Percentiles rank a stretch among this genome's conserved stretches.
These are phyloP conservation scores for Lasiosphaeriaceae sp. DNA, from an alignment of 495 filamentous ascomycete genomes.

Conservation along the genomic window DNA sequence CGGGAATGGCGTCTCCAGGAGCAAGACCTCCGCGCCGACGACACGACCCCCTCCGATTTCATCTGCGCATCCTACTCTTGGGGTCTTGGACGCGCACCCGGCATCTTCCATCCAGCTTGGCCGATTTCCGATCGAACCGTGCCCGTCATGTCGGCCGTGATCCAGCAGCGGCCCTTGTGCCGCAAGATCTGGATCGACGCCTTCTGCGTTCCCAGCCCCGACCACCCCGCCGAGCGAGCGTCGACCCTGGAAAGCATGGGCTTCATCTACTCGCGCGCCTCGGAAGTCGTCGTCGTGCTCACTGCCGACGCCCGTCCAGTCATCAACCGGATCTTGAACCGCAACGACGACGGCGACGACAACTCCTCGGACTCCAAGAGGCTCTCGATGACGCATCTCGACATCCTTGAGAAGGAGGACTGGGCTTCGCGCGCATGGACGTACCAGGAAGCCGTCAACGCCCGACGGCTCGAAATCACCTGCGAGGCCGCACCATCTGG, in stretches of 20 bases:
- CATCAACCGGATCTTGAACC: neutral
- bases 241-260: constrained; percentile 3
- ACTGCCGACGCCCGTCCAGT: neutral
- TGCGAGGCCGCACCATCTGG: neutral
- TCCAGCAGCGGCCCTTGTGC: neutral
- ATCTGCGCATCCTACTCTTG: constrained; percentile 3
- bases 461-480: neutral
- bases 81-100: neutral
- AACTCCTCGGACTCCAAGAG: neutral
- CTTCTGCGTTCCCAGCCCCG: neutral
- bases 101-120: neutral
- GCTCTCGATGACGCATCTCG: neutral
- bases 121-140: neutral
- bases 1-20: neutral
- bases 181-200: constrained; percentile 3
- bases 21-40: neutral
- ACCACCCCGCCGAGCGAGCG: neutral
- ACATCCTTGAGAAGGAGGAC: neutral
- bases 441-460: constrained; percentile 6
- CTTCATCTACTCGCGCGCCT: constrained; percentile 2
- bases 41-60: neutral
- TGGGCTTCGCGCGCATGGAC: constrained; percentile 9
- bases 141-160: neutral
- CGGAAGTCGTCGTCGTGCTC: neutral
- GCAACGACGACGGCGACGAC: no score